phyloP scores from a whole-genome alignment of 2,329 filamentous ascomycete species.

The Clonostachys sp. region DNA sequence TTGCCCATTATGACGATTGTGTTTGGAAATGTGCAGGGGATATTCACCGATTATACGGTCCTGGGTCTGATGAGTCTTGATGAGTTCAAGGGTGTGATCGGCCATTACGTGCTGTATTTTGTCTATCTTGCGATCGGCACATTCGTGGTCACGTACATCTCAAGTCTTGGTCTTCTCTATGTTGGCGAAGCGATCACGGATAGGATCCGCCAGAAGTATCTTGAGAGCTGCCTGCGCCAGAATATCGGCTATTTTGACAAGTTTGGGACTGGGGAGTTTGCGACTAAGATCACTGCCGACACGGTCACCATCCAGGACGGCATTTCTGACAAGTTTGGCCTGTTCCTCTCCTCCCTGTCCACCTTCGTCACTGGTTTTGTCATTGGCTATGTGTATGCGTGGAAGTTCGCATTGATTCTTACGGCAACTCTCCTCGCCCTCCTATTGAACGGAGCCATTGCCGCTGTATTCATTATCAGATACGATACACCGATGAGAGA shows the following conservation, averaged over 20 bases:
- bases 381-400: slow-evolving; percentile 86
- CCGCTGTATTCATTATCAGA: slow-evolving; percentile 72
- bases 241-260: slow-evolving; percentile 95
- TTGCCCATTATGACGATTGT: slow-evolving; percentile 78
- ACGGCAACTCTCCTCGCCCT: slow-evolving; percentile 74
- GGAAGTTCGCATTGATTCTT: slow-evolving; percentile 91
- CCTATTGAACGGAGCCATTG: slow-evolving; percentile 67
- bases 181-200: slow-evolving; percentile 74
- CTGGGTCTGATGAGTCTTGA: slow-evolving; percentile 35
- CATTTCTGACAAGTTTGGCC: slow-evolving; percentile 81
- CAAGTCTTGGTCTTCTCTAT: slow-evolving; percentile 87
- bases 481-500: slow-evolving; percentile 75
- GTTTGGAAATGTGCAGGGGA: slow-evolving; percentile 71
- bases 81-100: slow-evolving; percentile 57
- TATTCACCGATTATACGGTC: slow-evolving; percentile 61
- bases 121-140: slow-evolving; percentile 79
- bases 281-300: slow-evolving; percentile 89
- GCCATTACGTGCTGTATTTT: slow-evolving; percentile 71
- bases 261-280: slow-evolving; percentile 87
- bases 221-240: slow-evolving; percentile 78
- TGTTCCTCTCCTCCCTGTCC: slow-evolving; percentile 71
- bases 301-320: slow-evolving; percentile 92
- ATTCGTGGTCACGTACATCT: slow-evolving; percentile 72
- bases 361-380: slow-evolving; percentile 87
- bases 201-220: slow-evolving; percentile 78